Conservation (phyloP, 768 basidiomycete species). For the Kwoniella heveanensis region DNA sequence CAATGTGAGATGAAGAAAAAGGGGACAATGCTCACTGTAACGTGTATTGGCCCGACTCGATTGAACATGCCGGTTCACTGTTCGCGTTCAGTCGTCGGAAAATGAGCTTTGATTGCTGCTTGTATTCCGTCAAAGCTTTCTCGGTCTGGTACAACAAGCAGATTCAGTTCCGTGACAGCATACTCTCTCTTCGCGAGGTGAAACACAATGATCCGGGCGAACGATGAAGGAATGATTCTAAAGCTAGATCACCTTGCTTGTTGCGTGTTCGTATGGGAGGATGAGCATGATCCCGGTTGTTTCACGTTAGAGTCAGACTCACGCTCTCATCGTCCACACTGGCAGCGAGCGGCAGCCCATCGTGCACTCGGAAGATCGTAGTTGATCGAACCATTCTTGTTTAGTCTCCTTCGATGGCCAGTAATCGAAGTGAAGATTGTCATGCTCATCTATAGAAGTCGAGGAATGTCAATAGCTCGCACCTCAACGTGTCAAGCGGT, state of each 20-base stretch:
- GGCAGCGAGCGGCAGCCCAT: slow-evolving; percentile 78
- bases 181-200: too few species aligned
- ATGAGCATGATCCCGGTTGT: not conserved
- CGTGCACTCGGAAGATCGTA: slow-evolving; percentile 54
- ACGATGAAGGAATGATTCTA: too few species aligned
- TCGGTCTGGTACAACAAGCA: slow-evolving; percentile 69
- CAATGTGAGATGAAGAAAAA: not conserved
- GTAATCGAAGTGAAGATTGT: not conserved
- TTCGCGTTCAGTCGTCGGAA: slow-evolving; percentile 92
- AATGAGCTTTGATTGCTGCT: slow-evolving; percentile 95
- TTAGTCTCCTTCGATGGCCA: not conserved
- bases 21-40: slow-evolving; percentile 69
- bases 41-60: slow-evolving; percentile 93
- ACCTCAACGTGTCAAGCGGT: not conserved
- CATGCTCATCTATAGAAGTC: too few species aligned
- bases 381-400: slow-evolving; percentile 53
- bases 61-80: slow-evolving; percentile 92
- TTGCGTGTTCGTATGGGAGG: too few species aligned
- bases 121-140: slow-evolving; percentile 90
- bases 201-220: too few species aligned
- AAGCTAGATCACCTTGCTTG: too few species aligned
- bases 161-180: slow-evolving; percentile 5
- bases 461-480: not conserved
- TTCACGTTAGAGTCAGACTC: slow-evolving; percentile 35
- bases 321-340: slow-evolving; percentile 98